A percentile compares a stretch with the other conserved stretches of the same genome.
These are phyloP conservation scores for Pichia occidentalis DNA, from an alignment of 805 yeast genomes.

Conservation along the genomic window DNA sequence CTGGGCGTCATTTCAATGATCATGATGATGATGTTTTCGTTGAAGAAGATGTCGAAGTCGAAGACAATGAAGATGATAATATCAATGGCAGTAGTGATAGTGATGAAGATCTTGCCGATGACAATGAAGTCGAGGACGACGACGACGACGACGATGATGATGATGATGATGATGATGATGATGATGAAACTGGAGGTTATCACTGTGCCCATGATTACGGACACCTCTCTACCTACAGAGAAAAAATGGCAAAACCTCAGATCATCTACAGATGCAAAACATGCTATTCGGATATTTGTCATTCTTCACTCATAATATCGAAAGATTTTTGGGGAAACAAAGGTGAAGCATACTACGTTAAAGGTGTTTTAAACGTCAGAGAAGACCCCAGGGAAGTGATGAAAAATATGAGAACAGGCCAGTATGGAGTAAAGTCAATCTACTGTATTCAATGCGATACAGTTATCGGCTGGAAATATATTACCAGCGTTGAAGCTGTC, in stretches of 20 bases:
- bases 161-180: background rate
- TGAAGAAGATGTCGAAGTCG: slow-evolving; percentile 1
- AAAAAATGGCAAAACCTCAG: background rate
- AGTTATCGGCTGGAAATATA: slow-evolving; percentile 31
- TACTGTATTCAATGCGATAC: slow-evolving; percentile 28
- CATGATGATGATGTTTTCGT: slow-evolving; percentile 4
- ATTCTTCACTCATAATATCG: slow-evolving; percentile 25
- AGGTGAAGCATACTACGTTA: slow-evolving; percentile 31
- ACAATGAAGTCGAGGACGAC: slow-evolving; percentile 1
- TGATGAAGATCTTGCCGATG: background rate
- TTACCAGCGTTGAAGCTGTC: slow-evolving; percentile 23
- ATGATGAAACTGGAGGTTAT: background rate
- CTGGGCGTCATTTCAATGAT: background rate
- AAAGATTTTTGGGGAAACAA: slow-evolving; percentile 30
- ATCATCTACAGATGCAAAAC: slow-evolving; percentile 24
- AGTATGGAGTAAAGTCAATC: slow-evolving; percentile 26
- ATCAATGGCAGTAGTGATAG: too few species aligned
- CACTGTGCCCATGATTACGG: background rate
- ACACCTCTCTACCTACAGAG: too few species aligned
- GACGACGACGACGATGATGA: slow-evolving; percentile 1
- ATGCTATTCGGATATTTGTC: slow-evolving; percentile 31
- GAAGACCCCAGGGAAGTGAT: slow-evolving; percentile 16
- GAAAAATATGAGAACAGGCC: slow-evolving; percentile 30
- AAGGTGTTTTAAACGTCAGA: slow-evolving; percentile 26
- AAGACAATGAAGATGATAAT: background rate